Base-by-base conservation (phyloP, 805 yeast genomes). In the Blastobotrys parvus region DNA sequence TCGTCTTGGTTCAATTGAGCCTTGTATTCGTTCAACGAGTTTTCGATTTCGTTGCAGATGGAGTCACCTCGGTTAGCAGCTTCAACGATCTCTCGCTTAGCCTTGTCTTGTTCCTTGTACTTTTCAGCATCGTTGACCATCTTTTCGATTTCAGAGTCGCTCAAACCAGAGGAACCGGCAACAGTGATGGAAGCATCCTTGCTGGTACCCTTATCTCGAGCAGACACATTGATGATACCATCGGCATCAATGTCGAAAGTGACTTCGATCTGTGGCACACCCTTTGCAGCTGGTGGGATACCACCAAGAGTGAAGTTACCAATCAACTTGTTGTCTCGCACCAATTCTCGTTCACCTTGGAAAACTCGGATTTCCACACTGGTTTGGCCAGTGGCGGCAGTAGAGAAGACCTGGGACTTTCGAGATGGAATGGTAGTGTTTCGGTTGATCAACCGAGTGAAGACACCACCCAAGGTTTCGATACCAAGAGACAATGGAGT, bases 311-410 rank as follows among this genome's bases (percentile, higher is more conserved):
- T 88, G 72, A 88, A 88, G 84, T 89, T 88, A 70, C 97, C 97
- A 66, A 88, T 85, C 66, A 89, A 78, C 75, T 89, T 88, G 85
- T 88, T 88, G 77, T 88, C 97, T 74, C 94, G 83, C 61, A 90
- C 94, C 63, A 89, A 80, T 74, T 88, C 96, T 77, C 97, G 85
- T 78, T 88, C 97, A 76, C 97, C 97, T 75, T 88, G 96, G 95
- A 86, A 89, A 48, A 88, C 97, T 74, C 96, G 82, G 72, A 88
- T 88, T 75, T 87, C 95, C 57, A 87, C 95, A 58, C 94, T 83
- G 53, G 95, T 87, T 76, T 87, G 96, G 65, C 95, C 95, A 58
- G 90, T 83, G 53, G 94, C 88, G 52, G 95, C 95, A 59, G 96
- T 87, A 43, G 95, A 86, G 82, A 89, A 88, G 60, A 88, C 80